These are phyloP conservation scores for Cyberlindnera amylophila DNA, from an alignment of 805 yeast genomes.

Conservation along the genomic window DNA sequence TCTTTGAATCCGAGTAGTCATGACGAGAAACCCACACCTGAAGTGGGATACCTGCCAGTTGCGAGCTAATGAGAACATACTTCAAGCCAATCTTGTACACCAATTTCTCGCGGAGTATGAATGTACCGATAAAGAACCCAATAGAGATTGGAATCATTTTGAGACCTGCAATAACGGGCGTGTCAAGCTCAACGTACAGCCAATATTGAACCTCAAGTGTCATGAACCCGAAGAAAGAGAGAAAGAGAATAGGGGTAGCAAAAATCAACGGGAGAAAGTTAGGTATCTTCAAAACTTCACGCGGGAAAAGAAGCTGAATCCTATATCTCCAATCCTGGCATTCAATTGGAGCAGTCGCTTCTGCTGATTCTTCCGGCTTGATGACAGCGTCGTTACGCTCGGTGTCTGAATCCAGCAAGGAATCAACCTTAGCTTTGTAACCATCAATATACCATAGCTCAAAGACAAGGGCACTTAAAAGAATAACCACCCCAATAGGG, in stretches of 20 bases:
- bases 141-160: constrained; percentile 33
- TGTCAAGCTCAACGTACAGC: constrained; percentile 25
- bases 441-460: constrained; percentile 27
- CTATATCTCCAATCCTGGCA: constrained; percentile 1
- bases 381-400: background rate
- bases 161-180: constrained; percentile 33
- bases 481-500: constrained; percentile 33
- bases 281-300: constrained; percentile 23
- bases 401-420: no score
- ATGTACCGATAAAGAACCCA: constrained; percentile 30
- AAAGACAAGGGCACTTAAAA: constrained; percentile 26
- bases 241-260: constrained; percentile 20
- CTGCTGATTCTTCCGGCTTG: background rate
- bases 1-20: constrained; percentile 11
- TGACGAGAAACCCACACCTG: constrained; percentile 17
- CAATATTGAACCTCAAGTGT: constrained; percentile 26
- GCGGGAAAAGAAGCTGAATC: constrained; percentile 28
- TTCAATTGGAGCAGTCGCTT: background rate
- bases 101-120: constrained; percentile 20
- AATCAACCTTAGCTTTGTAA: constrained; percentile 11
- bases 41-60: background rate
- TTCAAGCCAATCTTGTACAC: constrained; percentile 24
- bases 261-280: constrained; percentile 26
- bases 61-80: constrained; percentile 13
- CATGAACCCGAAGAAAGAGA: constrained; percentile 20